These are phyloP conservation scores for Trichoderma atroviride DNA, from an alignment of 2,329 filamentous ascomycete species.

Conservation along the genomic window DNA sequence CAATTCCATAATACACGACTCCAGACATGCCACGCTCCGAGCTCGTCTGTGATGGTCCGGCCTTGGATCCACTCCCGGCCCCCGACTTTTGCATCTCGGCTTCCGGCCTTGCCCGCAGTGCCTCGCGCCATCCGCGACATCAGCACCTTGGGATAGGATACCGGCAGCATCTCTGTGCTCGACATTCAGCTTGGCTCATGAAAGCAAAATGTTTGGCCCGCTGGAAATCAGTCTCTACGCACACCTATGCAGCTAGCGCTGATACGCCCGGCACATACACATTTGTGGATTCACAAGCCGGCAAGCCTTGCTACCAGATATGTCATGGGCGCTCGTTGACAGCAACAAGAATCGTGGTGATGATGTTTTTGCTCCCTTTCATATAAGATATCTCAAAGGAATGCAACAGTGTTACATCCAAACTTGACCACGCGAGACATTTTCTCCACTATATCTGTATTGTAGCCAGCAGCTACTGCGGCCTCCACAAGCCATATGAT, in stretches of 20 bases:
- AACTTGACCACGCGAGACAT: not conserved
- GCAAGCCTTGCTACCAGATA: not conserved
- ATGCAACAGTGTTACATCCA: not conserved
- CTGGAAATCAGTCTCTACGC: not conserved
- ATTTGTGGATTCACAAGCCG: not conserved
- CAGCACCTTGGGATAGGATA: not conserved
- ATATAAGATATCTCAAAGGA: not conserved
- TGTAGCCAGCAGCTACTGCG: not conserved
- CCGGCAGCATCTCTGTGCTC: not conserved
- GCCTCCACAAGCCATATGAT: not conserved
- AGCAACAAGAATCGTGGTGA: not conserved
- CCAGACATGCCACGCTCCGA: not conserved
- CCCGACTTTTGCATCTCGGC: conserved; percentile 23
- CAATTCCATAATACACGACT: not conserved
- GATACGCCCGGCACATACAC: not conserved
- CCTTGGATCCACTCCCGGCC: conserved; percentile 14
- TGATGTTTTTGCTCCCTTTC: not conserved
- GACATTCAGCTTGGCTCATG: not conserved
- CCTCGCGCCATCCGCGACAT: not conserved
- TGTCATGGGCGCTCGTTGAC: not conserved
- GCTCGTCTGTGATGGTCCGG: not conserved
- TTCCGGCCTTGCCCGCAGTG: conserved; percentile 19
- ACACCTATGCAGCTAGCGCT: not conserved
- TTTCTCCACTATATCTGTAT: not conserved
- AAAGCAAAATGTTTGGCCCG: not conserved